Evolutionary conservation across 225 moss, liverwort and hornwort genomes (phyloP), one percentile per base, ranked within the genome.

Genomic region (Pleurozium schreberi): DNA sequence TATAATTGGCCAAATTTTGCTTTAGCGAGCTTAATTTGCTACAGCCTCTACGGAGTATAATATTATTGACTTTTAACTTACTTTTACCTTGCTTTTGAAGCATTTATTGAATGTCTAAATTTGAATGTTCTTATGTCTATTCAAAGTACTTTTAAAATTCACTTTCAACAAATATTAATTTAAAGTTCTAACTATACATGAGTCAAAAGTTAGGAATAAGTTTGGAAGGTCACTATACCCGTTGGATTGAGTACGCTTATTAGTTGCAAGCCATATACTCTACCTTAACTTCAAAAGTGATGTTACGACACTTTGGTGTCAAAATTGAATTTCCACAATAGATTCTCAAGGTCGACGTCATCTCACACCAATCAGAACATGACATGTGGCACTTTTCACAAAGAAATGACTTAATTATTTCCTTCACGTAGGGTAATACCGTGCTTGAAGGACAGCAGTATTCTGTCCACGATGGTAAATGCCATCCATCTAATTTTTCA

Each of bases 1-100:
- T 22, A 4, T 2, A 12, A 68, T 26, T 42, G 26, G 28, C 3
- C 16, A 43, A 71, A 71, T 15, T 10, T 18, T 30, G 2, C 30
- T 73, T 45, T 10, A 0, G 3, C 18, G 4, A 30, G 11, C 1
- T 3, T 18, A 18, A 11, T 74, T 45, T 45, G 10, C 16, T 0
- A 45, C 27, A 45, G 14, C 14, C 3, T 45, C 1, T 73, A 10
- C 18, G 17, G 55, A 55, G 55, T 16, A 55, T 55, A 18, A 55
- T 10, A 30, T 47, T 11, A 18, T 11, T 74, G 0, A 10, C 5
- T 43, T 30, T 12, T 18, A 47, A 10, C 16, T n/a, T 38, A 11
- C 2, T 38, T 67, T 38, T 21, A n/a, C 6, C 25, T 30, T 47
- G 2, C 6, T 74, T 74, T 45, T 74, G 17, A 47, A 45, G 3